Evolutionary conservation across 768 basidiomycete species (phyloP).

Genomic region (Mycena maculata): DNA sequence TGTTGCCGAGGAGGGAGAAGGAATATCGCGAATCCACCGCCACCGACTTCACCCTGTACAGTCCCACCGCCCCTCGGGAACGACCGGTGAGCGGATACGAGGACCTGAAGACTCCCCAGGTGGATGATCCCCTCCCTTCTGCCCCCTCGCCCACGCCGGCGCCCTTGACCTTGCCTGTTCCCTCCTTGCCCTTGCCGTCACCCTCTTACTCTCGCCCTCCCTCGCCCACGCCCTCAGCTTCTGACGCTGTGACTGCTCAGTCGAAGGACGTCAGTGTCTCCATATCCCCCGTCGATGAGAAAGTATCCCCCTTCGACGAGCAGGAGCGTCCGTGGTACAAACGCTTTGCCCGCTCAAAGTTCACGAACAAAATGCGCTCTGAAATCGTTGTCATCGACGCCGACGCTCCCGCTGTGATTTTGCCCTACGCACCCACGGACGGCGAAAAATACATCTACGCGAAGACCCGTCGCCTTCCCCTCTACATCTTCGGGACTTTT

Average conservation of each 20-base stretch:
- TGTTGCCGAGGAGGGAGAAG: too few species aligned
- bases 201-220: too few species aligned
- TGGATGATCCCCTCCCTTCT: too few species aligned
- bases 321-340: conserved; percentile 6
- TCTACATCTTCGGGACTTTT: conserved; percentile 41
- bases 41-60: too few species aligned
- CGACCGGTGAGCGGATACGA: too few species aligned
- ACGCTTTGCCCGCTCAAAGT: background rate
- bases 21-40: too few species aligned
- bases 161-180: too few species aligned
- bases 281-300: background rate
- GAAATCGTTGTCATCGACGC: conserved; percentile 33
- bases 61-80: too few species aligned
- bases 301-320: too few species aligned
- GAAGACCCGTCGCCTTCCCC: conserved; percentile 37
- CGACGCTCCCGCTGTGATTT: conserved; percentile 35
- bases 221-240: background rate
- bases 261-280: background rate
- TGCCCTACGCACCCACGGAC: conserved; percentile 41
- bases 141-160: too few species aligned
- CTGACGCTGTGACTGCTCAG: background rate
- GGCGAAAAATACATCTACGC: conserved; percentile 39
- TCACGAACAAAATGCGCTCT: background rate
- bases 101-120: too few species aligned
- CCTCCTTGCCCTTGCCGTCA: too few species aligned